Evolutionary conservation across 352 stramenopile genomes (phyloP).

Genomic region (Plasmopara muralis): DNA sequence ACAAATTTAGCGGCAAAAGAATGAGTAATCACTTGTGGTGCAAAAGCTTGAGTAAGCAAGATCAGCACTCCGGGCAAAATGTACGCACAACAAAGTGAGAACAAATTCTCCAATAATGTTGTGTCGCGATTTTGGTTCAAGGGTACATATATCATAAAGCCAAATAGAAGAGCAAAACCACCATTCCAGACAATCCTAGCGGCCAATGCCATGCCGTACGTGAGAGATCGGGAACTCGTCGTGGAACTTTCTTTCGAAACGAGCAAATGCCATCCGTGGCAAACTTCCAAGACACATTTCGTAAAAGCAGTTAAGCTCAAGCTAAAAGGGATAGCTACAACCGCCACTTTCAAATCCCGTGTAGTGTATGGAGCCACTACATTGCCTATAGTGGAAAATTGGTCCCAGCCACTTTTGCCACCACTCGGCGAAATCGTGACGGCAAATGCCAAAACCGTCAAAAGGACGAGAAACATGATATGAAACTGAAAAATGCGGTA

Average conservation of each 20-base stretch:
- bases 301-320: conserved; percentile 42
- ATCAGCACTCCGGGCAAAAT: conserved; percentile 44
- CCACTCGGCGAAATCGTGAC: conserved; percentile 53
- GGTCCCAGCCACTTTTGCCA: conserved; percentile 42
- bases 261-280: conserved; percentile 60
- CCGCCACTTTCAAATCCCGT: conserved; percentile 45
- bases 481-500: conserved; percentile 84
- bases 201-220: conserved; percentile 47
- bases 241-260: conserved; percentile 37
- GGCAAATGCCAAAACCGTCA: conserved; percentile 48
- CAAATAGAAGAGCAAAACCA: conserved; percentile 50
- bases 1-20: conserved; percentile 70
- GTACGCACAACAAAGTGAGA: conserved; percentile 36
- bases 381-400: conserved; percentile 49
- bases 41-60: conserved; percentile 43
- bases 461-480: conserved; percentile 55
- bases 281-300: conserved; percentile 61
- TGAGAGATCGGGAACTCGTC: conserved; percentile 48
- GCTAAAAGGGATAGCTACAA: conserved; percentile 45
- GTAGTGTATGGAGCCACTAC: conserved; percentile 49
- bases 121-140: conserved; percentile 42
- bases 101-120: conserved; percentile 36
- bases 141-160: conserved; percentile 55
- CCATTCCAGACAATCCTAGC: conserved; percentile 55
- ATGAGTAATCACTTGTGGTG: conserved; percentile 40